phyloP scores from a whole-genome alignment of 2,329 filamentous ascomycete genomes.

The Hawksworthiomyces lignivorus region DNA sequence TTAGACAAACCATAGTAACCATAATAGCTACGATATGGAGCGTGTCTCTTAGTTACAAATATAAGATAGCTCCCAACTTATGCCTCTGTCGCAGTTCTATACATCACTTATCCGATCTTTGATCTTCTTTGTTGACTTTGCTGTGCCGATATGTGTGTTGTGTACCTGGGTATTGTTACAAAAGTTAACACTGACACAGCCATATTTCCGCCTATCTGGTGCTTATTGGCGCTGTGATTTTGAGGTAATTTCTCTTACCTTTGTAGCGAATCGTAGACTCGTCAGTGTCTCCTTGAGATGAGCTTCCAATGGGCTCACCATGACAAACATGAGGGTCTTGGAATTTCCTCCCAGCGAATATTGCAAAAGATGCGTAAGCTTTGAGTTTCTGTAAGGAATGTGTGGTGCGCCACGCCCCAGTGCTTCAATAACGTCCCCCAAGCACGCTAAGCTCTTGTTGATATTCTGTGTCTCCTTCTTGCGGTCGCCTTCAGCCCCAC shows the following conservation, averaged over 20 bases:
- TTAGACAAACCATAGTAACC: no score
- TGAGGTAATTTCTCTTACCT: slow-evolving; percentile 45
- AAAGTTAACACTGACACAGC: not conserved
- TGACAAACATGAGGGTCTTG: slow-evolving; percentile 98
- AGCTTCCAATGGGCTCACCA: slow-evolving; percentile 86
- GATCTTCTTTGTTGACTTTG: slow-evolving; percentile 64
- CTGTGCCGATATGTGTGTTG: slow-evolving; percentile 88
- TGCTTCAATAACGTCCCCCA: slow-evolving; percentile 90
- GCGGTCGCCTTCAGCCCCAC: slow-evolving; percentile 75
- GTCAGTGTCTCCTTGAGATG: slow-evolving; percentile 91
- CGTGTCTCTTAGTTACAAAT: no score
- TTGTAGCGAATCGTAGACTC: slow-evolving; percentile 91
- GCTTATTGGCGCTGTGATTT: not conserved
- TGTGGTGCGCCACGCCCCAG: slow-evolving; percentile 79
- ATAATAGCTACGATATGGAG: no score
- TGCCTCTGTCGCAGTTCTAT: no score
- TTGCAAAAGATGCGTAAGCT: slow-evolving; percentile 91
- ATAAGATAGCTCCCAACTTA: no score
- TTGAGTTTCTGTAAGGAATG: slow-evolving; percentile 92
- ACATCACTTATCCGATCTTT: slow-evolving; percentile 4
- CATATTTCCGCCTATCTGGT: no score
- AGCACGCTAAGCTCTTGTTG: slow-evolving; percentile 85
- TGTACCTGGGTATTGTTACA: slow-evolving; percentile 47
- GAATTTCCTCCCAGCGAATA: slow-evolving; percentile 91
- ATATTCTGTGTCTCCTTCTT: slow-evolving; percentile 95